Evolutionary conservation across 1,284 basidiomycete genomes (phyloP), one percentile per base, ranked within the genome.

Genomic region (Cutaneotrichosporon curvatum): DNA sequence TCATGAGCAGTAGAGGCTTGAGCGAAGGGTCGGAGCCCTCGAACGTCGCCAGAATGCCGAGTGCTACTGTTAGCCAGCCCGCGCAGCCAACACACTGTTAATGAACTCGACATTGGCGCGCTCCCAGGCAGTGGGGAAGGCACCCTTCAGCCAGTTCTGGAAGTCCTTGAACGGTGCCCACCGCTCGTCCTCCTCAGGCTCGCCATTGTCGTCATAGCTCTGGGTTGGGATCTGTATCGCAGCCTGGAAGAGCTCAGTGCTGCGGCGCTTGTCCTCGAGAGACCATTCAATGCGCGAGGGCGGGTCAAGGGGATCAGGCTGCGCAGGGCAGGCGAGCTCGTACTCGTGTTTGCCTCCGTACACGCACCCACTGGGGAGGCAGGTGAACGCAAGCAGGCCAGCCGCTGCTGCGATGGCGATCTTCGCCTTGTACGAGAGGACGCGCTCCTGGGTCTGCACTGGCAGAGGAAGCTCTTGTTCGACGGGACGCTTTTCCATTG

Each of bases 1-100:
- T 58, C 66, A 70, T 67, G 23, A 73, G 50, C 2, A 76, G 51
- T 8, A 75, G 57, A 0, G 76, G 76, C 49, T 76, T 74, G 39
- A 77, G 66, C n/a, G 55, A 51, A 6, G 59, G 49, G 43, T 77
- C 71, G 4, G 65, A 62, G 4, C 76, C 76, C 32, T 70, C 43
- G 51, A 75, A 70, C 0, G 74, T 76, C 43, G 72, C 73, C 6
- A 76, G 44, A 22, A 76, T 70, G 23, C 74, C 75, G 23, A 75
- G 66, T 2, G 65, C 63, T 65, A 37, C 15, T 12, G 22, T 48
- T 21, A 44, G 42, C 30, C 4, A 9, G 25, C 35, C 8, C 19
- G 8, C 11, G 14, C n/a, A 16, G 5, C n/a, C n/a, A 14, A 53
- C 62, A 37, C 38, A 66, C 64, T 62, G 56, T 77, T 75, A 54